Evolutionary conservation across 2,329 filamentous ascomycete species (phyloP).

Genomic region (Claviceps quebecensis): DNA sequence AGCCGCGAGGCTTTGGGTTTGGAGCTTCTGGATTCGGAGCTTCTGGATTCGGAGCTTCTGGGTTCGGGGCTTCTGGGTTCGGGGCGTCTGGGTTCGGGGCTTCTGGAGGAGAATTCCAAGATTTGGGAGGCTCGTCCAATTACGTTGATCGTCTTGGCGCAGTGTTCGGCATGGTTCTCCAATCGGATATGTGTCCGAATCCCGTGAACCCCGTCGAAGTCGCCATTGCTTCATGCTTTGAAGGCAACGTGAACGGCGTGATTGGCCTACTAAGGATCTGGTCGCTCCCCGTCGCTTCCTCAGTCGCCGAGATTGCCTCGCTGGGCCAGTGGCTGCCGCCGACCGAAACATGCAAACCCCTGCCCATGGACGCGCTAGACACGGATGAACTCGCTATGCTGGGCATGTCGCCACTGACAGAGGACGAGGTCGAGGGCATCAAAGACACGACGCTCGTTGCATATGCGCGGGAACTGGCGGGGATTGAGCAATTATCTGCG

Average conservation of each 20-base stretch:
- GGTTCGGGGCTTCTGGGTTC: conserved; percentile 26
- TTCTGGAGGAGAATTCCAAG: conserved; percentile 10
- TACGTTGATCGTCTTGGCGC: conserved; percentile 63
- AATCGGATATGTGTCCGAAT: conserved; percentile 64
- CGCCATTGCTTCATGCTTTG: conserved; percentile 66
- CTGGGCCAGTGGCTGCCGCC: conserved; percentile 66
- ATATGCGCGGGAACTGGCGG: conserved; percentile 58
- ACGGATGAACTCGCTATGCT: conserved; percentile 76
- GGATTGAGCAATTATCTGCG: conserved; percentile 34
- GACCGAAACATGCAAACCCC: conserved; percentile 24
- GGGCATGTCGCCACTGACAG: conserved; percentile 45
- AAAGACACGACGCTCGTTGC: conserved; percentile 67
- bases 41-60: conserved; percentile 17
- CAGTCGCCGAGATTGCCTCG: conserved; percentile 73
- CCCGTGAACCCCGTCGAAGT: conserved; percentile 64
- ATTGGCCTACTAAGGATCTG: conserved; percentile 61
- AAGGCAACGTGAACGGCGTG: conserved; percentile 66
- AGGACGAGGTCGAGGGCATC: conserved; percentile 47
- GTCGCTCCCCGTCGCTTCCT: conserved; percentile 66
- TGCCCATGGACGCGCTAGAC: conserved; percentile 54
- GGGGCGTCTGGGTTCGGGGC: conserved; percentile 19
- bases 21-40: conserved; percentile 13
- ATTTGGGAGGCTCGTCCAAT: conserved; percentile 43
- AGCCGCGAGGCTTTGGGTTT: conserved; percentile 21
- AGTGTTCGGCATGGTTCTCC: conserved; percentile 54